A percentile compares a stretch with the other conserved stretches of the same genome.
Conservation (phyloP, 1,139 yeast genomes). For the Tardiomyces depauwii region DNA sequence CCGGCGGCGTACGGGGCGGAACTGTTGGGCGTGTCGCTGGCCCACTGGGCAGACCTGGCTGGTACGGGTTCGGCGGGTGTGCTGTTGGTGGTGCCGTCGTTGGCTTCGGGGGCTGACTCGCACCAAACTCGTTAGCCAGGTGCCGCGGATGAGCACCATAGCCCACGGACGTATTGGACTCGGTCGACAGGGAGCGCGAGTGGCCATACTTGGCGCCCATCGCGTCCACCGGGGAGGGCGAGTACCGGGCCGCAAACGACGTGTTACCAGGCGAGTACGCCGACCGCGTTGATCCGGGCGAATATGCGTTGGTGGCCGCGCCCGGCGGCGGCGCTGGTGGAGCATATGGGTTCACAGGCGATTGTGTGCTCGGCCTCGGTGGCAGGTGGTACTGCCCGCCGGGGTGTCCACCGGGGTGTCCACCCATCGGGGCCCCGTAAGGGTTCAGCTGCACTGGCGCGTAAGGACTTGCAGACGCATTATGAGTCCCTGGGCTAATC, state of each 20-base stretch:
- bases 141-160: not conserved
- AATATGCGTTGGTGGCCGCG: not conserved
- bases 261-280: not conserved
- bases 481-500: not conserved
- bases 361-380: slow-evolving; percentile 4
- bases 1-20: no score
- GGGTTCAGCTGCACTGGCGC: not conserved
- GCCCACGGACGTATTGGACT: not conserved
- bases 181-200: not conserved
- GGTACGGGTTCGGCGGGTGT: not conserved
- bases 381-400: no score
- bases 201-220: not conserved
- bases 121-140: not conserved
- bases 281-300: not conserved
- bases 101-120: no score
- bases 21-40: not conserved
- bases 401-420: no score
- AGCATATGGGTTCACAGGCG: slow-evolving; percentile 5
- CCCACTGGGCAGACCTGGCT: not conserved
- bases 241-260: not conserved
- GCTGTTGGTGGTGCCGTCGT: not conserved
- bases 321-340: not conserved
- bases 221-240: not conserved
- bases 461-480: not conserved
- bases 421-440: not conserved